Conservation (phyloP, 202 grass and related monocot species). For the Cymbopogon flexuosus region DNA sequence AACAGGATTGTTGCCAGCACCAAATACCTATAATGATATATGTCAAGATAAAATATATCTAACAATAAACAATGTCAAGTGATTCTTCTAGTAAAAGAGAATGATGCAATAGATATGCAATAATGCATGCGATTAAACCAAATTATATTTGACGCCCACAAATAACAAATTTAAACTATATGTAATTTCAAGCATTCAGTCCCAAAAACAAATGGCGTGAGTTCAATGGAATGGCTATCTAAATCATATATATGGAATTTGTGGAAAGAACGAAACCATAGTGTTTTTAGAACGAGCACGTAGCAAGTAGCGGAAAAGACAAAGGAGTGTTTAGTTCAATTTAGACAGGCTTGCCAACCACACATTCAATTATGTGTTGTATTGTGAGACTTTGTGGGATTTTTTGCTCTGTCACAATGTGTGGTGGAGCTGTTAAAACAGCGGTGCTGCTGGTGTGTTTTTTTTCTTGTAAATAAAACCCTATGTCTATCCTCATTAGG, state of each 20-base stretch:
- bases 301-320: background rate
- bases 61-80: background rate
- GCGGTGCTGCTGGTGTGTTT: background rate
- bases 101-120: background rate
- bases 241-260: background rate
- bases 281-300: background rate
- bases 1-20: constrained; percentile 37
- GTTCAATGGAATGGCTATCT: background rate
- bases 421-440: background rate
- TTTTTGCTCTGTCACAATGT: background rate
- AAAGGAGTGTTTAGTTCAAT: background rate
- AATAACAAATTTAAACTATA: background rate
- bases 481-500: background rate
- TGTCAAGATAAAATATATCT: background rate
- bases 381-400: background rate
- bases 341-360: background rate
- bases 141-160: background rate
- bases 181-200: background rate
- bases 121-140: background rate
- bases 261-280: background rate
- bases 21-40: constrained; percentile 37
- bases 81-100: background rate
- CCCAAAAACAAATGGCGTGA: background rate
- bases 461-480: background rate
- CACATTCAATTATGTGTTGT: background rate